Percentiles rank a stretch among this genome's conserved stretches.
Conservation (phyloP, 805 yeast genomes). For the Wickerhamia fluorescens region DNA sequence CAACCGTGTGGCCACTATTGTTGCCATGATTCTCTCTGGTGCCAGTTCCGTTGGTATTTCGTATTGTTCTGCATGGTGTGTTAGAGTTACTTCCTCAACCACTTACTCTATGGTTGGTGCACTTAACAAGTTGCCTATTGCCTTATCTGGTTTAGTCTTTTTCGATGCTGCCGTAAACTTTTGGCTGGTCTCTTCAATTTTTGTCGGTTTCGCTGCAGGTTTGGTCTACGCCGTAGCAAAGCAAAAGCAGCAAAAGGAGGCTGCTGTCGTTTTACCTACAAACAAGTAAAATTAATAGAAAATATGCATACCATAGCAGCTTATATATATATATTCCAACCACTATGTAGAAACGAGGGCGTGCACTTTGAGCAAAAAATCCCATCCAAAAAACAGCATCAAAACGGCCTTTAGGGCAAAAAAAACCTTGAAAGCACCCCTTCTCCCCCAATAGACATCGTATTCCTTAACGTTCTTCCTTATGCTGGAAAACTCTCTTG, state of each 20-base stretch:
- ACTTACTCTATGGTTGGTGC: conserved; percentile 99
- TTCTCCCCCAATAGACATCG: too few species aligned
- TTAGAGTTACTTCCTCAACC: conserved; percentile 96
- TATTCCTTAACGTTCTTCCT: too few species aligned
- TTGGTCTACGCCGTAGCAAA: conserved; percentile 93
- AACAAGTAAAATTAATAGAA: background rate
- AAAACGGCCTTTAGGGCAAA: too few species aligned
- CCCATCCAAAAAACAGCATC: too few species aligned
- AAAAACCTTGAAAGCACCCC: too few species aligned
- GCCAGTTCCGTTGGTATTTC: conserved; percentile 94
- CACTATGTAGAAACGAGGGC: too few species aligned
- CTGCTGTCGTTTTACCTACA: background rate
- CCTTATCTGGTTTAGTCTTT: conserved; percentile 88
- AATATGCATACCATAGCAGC: too few species aligned
- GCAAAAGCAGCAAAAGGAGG: conserved; percentile 68
- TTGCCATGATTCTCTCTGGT: conserved; percentile 89
- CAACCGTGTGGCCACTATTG: conserved; percentile 58
- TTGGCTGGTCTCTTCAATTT: conserved; percentile 83
- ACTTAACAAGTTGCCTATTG: conserved; percentile 94
- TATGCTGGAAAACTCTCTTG: conserved; percentile 27
- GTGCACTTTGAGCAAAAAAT: too few species aligned
- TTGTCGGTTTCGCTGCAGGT: conserved; percentile 93
- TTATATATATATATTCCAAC: too few species aligned
- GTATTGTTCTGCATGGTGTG: conserved; percentile 99
- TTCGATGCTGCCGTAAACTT: conserved; percentile 94